A percentile compares a stretch with the other conserved stretches of the same genome.
These are phyloP conservation scores for Spinacia oleracea DNA, from an alignment of 179 eudicot genomes.

Conservation along the genomic window DNA sequence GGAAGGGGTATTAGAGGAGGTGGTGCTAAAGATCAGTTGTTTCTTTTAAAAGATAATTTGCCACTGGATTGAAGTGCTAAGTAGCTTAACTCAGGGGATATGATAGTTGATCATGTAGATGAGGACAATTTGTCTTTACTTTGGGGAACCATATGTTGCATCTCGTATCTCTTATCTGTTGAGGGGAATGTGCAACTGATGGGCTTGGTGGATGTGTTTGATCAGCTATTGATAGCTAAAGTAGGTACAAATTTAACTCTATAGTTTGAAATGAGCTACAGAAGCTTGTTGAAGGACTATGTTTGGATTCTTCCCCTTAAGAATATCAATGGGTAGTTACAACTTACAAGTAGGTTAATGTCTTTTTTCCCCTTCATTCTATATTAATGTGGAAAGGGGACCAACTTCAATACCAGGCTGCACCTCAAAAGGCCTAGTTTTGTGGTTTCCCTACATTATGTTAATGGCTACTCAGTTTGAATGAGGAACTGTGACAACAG, in stretches of 20 bases:
- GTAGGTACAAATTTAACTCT: constrained; percentile 39
- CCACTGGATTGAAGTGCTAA: too few species aligned
- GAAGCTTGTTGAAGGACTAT: not conserved
- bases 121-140: constrained; percentile 58
- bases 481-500: too few species aligned
- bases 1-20: too few species aligned
- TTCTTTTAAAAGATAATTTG: too few species aligned
- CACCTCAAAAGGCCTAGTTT: too few species aligned
- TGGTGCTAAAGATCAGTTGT: too few species aligned
- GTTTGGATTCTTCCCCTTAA: not conserved
- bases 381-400: too few species aligned
- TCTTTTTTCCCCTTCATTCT: too few species aligned
- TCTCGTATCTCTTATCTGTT: constrained; percentile 48
- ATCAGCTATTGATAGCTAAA: constrained; percentile 44
- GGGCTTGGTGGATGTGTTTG: constrained; percentile 57
- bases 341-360: too few species aligned
- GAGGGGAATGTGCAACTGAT: constrained; percentile 46
- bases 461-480: too few species aligned
- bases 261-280: not conserved
- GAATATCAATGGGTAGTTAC: not conserved
- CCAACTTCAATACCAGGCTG: too few species aligned
- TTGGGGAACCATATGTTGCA: constrained; percentile 77
- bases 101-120: constrained; percentile 31
- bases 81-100: constrained; percentile 30
- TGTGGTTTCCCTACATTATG: too few species aligned